A percentile compares a stretch with the other conserved stretches of the same genome.
Evolutionary conservation across 805 yeast genomes (phyloP).

Genomic region (Wickerhamia fluorescens): DNA sequence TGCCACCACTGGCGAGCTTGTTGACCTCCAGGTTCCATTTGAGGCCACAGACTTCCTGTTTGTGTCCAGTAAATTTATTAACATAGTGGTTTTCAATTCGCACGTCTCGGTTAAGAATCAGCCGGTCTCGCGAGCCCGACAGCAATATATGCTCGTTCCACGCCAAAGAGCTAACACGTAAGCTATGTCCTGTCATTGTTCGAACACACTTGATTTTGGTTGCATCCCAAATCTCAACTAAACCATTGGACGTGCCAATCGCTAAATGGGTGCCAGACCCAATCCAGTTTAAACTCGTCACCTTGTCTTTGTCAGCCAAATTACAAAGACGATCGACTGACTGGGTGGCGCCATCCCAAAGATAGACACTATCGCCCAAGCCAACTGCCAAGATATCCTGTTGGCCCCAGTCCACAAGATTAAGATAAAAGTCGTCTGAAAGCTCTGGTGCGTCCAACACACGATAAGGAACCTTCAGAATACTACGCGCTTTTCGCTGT

Average conservation of each 20-base stretch:
- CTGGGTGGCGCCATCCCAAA: constrained; percentile 86
- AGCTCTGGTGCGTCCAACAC: constrained; percentile 95
- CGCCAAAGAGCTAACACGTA: constrained; percentile 79
- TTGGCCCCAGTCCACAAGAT: constrained; percentile 92
- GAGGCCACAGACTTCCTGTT: constrained; percentile 94
- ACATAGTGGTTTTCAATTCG: constrained; percentile 78
- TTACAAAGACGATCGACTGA: constrained; percentile 77
- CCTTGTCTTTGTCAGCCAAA: constrained; percentile 53
- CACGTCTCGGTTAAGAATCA: constrained; percentile 86
- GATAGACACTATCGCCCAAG: constrained; percentile 75
- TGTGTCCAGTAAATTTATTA: constrained; percentile 64
- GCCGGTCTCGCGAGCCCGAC: constrained; percentile 81
- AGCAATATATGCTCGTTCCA: constrained; percentile 91
- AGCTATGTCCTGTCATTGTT: constrained; percentile 85
- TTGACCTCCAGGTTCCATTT: constrained; percentile 90
- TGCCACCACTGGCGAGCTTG: constrained; percentile 91
- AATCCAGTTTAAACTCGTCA: constrained; percentile 87
- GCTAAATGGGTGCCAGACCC: constrained; percentile 93
- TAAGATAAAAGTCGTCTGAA: constrained; percentile 88
- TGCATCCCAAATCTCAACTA: constrained; percentile 94
- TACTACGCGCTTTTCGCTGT: constrained; percentile 66
- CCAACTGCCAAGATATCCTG: constrained; percentile 88
- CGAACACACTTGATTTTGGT: constrained; percentile 73
- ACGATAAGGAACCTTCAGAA: constrained; percentile 82
- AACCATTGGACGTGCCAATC: constrained; percentile 79